Conservation (phyloP, 2,329 filamentous ascomycete genomes). For the Zasmidium cellare region DNA sequence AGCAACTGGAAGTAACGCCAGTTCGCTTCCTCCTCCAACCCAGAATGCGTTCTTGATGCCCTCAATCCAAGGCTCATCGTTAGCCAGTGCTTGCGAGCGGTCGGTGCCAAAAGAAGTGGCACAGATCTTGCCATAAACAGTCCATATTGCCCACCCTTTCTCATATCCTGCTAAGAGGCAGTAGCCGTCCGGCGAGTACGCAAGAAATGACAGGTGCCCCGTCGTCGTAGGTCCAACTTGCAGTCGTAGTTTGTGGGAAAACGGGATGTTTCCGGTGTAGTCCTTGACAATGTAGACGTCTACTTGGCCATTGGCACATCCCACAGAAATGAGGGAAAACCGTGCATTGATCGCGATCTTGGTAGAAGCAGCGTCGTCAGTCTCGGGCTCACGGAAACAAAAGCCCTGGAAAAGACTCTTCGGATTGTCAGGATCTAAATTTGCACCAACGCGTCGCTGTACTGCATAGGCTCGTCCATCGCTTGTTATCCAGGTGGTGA, state of each 20-base stretch:
- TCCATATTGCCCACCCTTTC: constrained; percentile 93
- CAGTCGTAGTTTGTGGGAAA: constrained; percentile 75
- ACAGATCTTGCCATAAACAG: constrained; percentile 89
- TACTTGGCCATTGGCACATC: constrained; percentile 75
- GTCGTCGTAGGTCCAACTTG: constrained; percentile 67
- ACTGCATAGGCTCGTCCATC: constrained; percentile 90
- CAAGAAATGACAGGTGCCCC: constrained; percentile 71
- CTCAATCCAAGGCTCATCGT: constrained; percentile 80
- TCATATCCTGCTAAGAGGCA: constrained; percentile 93
- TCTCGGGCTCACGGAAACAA: constrained; percentile 78
- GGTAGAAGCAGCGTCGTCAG: constrained; percentile 61
- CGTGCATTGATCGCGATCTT: constrained; percentile 87
- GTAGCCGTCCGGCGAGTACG: constrained; percentile 93
- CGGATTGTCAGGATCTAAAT: constrained; percentile 38
- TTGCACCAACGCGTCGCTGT: constrained; percentile 60
- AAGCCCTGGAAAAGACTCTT: constrained; percentile 82
- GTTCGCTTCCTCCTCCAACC: constrained; percentile 83
- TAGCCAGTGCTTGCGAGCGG: constrained; percentile 60
- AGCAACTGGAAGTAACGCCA: constrained; percentile 66
- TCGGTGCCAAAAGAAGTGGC: constrained; percentile 81
- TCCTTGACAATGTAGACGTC: constrained; percentile 91
- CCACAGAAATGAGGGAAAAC: constrained; percentile 89
- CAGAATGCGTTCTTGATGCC: constrained; percentile 78
- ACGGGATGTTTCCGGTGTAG: constrained; percentile 87
- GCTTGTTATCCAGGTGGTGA: constrained; percentile 87